Evolutionary conservation across 139 green algal genomes (phyloP).

Genomic region (Protoeuglena noctilucae): DNA sequence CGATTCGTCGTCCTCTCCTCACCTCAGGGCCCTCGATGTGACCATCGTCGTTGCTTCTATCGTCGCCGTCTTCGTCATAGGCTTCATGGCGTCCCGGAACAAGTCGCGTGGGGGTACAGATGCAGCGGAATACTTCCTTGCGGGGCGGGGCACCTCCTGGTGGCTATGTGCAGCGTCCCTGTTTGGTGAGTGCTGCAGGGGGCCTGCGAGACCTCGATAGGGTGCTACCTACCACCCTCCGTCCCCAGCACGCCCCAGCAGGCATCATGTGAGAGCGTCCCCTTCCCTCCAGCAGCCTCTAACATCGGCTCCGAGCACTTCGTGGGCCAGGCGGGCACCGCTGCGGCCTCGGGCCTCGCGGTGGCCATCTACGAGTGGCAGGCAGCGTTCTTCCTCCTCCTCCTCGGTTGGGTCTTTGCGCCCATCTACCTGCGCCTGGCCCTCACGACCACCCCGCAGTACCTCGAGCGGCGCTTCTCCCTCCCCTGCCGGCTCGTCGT

Average conservation of each 20-base stretch:
- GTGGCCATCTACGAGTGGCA: constrained; percentile 21
- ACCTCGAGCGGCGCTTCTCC: constrained; percentile 17
- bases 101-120: too few relatives aligned
- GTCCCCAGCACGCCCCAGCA: too few relatives aligned
- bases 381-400: constrained; percentile 13
- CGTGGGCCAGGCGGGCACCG: constrained; percentile 24
- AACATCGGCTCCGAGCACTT: constrained; percentile 35
- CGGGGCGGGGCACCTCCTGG: constrained; percentile 6
- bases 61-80: constrained; percentile 3
- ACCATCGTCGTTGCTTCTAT: constrained; percentile 6
- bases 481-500: constrained; percentile 9
- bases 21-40: too few relatives aligned
- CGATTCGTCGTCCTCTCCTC: too few relatives aligned
- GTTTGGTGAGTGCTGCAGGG: too few relatives aligned
- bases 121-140: constrained; percentile 8
- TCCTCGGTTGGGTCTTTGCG: constrained; percentile 21
- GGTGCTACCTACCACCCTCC: too few relatives aligned
- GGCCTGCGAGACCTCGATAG: too few relatives aligned
- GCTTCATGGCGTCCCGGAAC: too few relatives aligned
- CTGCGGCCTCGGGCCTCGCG: constrained; percentile 14
- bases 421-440: constrained; percentile 15
- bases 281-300: constrained; percentile 20
- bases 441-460: constrained; percentile 21
- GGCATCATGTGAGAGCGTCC: too few relatives aligned
- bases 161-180: constrained; percentile 9